A percentile compares a stretch with the other conserved stretches of the same genome.
Evolutionary conservation across 768 basidiomycete species (phyloP).

Genomic region (Galerina marginata): DNA sequence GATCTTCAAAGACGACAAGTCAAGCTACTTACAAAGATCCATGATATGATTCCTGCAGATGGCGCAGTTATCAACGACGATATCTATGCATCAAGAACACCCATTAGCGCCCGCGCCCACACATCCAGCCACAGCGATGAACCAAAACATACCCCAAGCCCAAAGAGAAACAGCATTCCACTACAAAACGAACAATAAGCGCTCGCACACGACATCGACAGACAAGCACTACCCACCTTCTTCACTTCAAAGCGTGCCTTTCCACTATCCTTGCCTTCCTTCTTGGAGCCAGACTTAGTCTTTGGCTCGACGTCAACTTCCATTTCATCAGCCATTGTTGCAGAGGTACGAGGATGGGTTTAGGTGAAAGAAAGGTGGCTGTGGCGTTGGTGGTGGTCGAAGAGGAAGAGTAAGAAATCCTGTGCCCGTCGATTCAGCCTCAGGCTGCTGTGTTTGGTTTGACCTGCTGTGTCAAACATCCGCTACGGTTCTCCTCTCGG

Average conservation of each 20-base stretch:
- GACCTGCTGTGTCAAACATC: background rate
- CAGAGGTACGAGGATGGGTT: background rate
- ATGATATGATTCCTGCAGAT: slow-evolving; percentile 99
- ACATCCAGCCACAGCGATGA: slow-evolving; percentile 2
- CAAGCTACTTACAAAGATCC: slow-evolving; percentile 85
- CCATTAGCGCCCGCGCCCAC: slow-evolving; percentile 17
- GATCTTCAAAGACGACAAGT: too few relatives aligned
- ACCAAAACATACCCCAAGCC: slow-evolving; percentile 83
- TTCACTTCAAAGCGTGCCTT: slow-evolving; percentile 97
- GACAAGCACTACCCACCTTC: slow-evolving; percentile 69
- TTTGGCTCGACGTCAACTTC: slow-evolving; percentile 53
- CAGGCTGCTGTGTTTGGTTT: slow-evolving; percentile 12
- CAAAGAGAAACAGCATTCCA: slow-evolving; percentile 99
- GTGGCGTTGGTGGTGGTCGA: slow-evolving; percentile 1
- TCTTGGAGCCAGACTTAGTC: slow-evolving; percentile 52
- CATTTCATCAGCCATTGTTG: slow-evolving; percentile 60
- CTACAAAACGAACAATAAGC: slow-evolving; percentile 45
- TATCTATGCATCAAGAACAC: slow-evolving; percentile 59
- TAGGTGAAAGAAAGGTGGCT: background rate
- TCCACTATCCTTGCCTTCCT: slow-evolving; percentile 58
- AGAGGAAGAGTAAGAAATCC: background rate
- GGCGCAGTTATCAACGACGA: slow-evolving; percentile 98
- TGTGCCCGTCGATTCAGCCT: background rate
- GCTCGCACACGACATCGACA: background rate
- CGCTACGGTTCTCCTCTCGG: background rate